These are phyloP conservation scores for Colletotrichum incanum DNA, from an alignment of 2,329 filamentous ascomycete species.

Conservation along the genomic window DNA sequence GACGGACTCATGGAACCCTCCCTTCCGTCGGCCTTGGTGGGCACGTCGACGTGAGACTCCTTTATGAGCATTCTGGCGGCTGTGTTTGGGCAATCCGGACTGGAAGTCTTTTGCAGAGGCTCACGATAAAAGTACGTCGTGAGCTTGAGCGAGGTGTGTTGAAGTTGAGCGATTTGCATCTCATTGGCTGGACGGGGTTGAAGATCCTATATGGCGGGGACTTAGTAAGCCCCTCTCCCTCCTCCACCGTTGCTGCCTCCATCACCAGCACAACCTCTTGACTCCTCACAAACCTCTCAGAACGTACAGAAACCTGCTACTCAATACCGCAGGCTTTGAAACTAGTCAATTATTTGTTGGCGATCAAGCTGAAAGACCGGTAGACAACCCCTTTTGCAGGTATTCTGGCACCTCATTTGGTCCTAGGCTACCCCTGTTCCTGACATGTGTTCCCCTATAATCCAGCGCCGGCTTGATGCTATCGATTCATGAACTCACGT, in stretches of 20 bases:
- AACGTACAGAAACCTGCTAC: neutral
- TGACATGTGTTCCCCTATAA: neutral
- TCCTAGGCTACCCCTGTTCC: neutral
- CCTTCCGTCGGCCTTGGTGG: slow-evolving; percentile 67
- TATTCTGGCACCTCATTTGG: neutral
- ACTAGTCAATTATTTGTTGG: too few species aligned
- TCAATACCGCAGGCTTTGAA: too few species aligned
- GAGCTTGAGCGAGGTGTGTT: slow-evolving; percentile 1
- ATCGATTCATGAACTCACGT: neutral
- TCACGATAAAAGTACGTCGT: neutral
- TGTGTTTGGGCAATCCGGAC: neutral
- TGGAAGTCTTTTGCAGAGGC: neutral
- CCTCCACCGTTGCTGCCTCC: slow-evolving; percentile 2
- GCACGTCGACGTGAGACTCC: slow-evolving; percentile 67
- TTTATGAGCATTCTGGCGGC: slow-evolving; percentile 65
- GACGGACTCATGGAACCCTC: slow-evolving; percentile 67
- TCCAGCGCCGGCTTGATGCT: slow-evolving; percentile 9
- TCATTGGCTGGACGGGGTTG: slow-evolving; percentile 17
- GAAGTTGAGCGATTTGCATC: slow-evolving; percentile 36
- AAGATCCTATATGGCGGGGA: slow-evolving; percentile 14
- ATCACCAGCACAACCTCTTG: neutral
- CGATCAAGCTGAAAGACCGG: neutral
- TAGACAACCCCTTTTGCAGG: neutral
- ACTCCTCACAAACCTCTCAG: neutral
- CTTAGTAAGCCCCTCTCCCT: slow-evolving; percentile 38